Conservation (phyloP, 371 early-diverging fungal species). For the Apophysomyces trapeziformis region DNA sequence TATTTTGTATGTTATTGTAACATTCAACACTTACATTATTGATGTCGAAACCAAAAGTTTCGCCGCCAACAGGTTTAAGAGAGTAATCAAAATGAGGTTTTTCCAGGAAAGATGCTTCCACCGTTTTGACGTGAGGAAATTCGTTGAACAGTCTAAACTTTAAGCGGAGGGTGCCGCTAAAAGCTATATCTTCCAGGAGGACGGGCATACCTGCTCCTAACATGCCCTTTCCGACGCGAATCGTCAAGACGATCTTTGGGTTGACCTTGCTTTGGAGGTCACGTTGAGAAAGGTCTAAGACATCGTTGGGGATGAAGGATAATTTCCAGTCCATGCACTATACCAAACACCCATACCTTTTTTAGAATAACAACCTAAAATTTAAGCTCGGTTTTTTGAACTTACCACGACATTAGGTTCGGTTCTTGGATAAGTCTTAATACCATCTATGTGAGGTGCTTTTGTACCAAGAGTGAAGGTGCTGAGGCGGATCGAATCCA, state of each 20-base stretch:
- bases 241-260: slow-evolving; percentile 91
- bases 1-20: neutral
- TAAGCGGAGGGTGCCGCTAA: slow-evolving; percentile 82
- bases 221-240: slow-evolving; percentile 86
- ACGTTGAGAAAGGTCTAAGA: slow-evolving; percentile 69
- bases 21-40: slow-evolving; percentile 59
- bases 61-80: slow-evolving; percentile 93
- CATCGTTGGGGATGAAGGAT: slow-evolving; percentile 87
- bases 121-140: slow-evolving; percentile 91
- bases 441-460: slow-evolving; percentile 93
- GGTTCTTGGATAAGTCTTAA: slow-evolving; percentile 81
- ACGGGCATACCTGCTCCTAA: slow-evolving; percentile 92
- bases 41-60: slow-evolving; percentile 87
- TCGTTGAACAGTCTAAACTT: slow-evolving; percentile 84
- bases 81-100: slow-evolving; percentile 92
- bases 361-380: neutral
- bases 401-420: slow-evolving; percentile 84
- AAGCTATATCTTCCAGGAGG: slow-evolving; percentile 89
- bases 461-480: slow-evolving; percentile 97
- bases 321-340: slow-evolving; percentile 91
- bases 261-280: slow-evolving; percentile 77
- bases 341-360: neutral
- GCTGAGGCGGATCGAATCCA: slow-evolving; percentile 89
- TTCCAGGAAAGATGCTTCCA: slow-evolving; percentile 90
- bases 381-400: neutral